Conservation (phyloP, 2,329 filamentous ascomycete species). For the Colletotrichum lentis region DNA sequence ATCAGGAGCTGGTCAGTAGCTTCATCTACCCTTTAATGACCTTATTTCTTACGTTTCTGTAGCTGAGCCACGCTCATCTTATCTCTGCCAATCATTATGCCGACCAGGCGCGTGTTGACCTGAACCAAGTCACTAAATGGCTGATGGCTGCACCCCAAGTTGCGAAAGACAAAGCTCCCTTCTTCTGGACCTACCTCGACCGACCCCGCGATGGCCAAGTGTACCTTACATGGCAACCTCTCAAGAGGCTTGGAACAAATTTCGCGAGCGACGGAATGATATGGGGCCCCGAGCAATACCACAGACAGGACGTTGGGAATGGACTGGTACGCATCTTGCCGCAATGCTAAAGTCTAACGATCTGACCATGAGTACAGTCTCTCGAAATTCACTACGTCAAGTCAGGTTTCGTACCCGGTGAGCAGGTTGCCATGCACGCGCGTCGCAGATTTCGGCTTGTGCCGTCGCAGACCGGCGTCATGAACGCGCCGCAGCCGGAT, state of each 20-base stretch:
- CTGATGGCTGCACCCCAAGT: constrained; percentile 85
- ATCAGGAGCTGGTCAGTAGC: constrained; percentile 36
- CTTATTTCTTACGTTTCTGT: constrained; percentile 25
- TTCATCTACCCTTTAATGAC: constrained; percentile 48
- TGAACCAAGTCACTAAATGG: constrained; percentile 82
- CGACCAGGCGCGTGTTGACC: constrained; percentile 72
- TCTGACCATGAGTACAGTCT: constrained; percentile 60
- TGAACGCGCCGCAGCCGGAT: constrained; percentile 76
- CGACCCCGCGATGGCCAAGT: constrained; percentile 82
- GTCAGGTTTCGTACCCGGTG: constrained; percentile 79
- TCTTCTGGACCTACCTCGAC: constrained; percentile 93
- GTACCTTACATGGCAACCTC: constrained; percentile 87
- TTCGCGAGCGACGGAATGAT: constrained; percentile 93
- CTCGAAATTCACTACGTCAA: constrained; percentile 90
- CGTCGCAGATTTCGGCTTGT: constrained; percentile 87
- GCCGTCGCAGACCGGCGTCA: constrained; percentile 73
- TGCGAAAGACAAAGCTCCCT: constrained; percentile 82
- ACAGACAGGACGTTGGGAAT: constrained; percentile 74
- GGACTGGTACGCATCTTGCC: constrained; percentile 58
- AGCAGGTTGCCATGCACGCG: constrained; percentile 77
- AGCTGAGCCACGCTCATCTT: constrained; percentile 91
- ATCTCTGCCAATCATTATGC: constrained; percentile 86
- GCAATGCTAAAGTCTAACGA: neutral
- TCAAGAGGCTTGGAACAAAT: constrained; percentile 72
- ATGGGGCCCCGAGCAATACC: constrained; percentile 83